Conservation (phyloP, 1,284 basidiomycete genomes). For the Heterobasidion irregulare region DNA sequence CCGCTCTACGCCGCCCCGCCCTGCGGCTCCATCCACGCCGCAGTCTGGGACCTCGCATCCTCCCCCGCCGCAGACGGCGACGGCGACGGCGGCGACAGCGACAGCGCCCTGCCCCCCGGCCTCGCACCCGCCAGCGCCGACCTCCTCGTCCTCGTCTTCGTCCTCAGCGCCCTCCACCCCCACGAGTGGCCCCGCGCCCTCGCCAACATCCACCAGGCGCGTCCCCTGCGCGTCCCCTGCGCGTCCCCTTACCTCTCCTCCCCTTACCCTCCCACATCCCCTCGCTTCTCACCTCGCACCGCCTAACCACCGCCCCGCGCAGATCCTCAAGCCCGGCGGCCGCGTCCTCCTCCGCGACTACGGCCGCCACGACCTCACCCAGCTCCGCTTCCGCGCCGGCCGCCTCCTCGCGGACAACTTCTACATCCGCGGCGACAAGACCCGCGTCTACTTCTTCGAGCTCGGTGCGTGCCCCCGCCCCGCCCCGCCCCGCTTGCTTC, state of each 20-base stretch:
- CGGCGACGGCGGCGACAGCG: no score
- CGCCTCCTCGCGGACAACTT: conserved; percentile 90
- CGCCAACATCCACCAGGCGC: conserved; percentile 73
- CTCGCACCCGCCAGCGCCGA: conserved; percentile 69
- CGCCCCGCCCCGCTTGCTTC: no score
- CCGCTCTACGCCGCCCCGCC: conserved; percentile 65
- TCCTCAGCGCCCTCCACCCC: conserved; percentile 91
- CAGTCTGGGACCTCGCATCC: conserved; percentile 94
- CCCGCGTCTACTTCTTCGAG: conserved; percentile 93
- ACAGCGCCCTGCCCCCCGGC: conserved; percentile 51
- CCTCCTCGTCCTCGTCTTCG: conserved; percentile 90
- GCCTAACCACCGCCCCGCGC: background rate
- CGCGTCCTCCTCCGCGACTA: conserved; percentile 88
- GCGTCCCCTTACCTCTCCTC: no score
- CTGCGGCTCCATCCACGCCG: conserved; percentile 66
- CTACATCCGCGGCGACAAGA: conserved; percentile 94
- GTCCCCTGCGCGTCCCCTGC: no score
- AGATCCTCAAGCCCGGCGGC: conserved; percentile 90
- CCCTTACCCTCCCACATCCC: no score
- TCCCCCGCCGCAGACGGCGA: no score
- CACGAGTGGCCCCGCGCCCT: conserved; percentile 86
- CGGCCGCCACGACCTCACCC: conserved; percentile 89
- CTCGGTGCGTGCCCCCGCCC: conserved; percentile 44
- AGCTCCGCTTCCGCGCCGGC: conserved; percentile 86
- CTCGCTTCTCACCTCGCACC: no score